Conservation (phyloP, 2,329 filamentous ascomycete species). For the Colletotrichum tamarilloi region DNA sequence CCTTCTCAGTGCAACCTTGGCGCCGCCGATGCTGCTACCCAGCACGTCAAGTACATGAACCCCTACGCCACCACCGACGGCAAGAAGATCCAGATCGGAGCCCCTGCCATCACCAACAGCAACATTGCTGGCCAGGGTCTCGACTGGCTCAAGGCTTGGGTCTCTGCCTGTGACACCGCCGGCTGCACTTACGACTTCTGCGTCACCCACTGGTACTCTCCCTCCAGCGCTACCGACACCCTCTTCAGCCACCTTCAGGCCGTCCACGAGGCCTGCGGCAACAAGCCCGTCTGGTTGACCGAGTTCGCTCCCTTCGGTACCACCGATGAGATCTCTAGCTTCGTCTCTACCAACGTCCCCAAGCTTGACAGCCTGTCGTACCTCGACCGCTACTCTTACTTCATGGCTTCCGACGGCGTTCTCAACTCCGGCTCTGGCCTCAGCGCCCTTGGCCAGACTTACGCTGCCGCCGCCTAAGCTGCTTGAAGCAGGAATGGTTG, state of each 20-base stretch:
- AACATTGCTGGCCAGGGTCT: slow-evolving; percentile 60
- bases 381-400: slow-evolving; percentile 69
- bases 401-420: slow-evolving; percentile 58
- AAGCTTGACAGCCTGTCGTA: slow-evolving; percentile 61
- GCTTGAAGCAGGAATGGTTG: not conserved
- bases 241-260: slow-evolving; percentile 66
- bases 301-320: slow-evolving; percentile 69
- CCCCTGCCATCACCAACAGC: slow-evolving; percentile 73
- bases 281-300: slow-evolving; percentile 70
- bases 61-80: slow-evolving; percentile 62
- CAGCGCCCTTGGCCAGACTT: slow-evolving; percentile 60
- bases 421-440: slow-evolving; percentile 55
- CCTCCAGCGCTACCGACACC: slow-evolving; percentile 54
- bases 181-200: slow-evolving; percentile 69
- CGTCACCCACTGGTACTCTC: slow-evolving; percentile 73
- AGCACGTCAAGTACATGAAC: slow-evolving; percentile 66
- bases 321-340: slow-evolving; percentile 55
- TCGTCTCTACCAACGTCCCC: slow-evolving; percentile 61
- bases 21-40: slow-evolving; percentile 61
- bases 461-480: slow-evolving; percentile 54
- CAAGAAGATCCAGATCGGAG: slow-evolving; percentile 63
- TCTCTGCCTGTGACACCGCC: slow-evolving; percentile 59
- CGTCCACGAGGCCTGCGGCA: slow-evolving; percentile 57
- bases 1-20: slow-evolving; percentile 68
- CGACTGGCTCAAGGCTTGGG: slow-evolving; percentile 65